phyloP scores from a whole-genome alignment of 768 basidiomycete species.

The Trametes cinnabarina region DNA sequence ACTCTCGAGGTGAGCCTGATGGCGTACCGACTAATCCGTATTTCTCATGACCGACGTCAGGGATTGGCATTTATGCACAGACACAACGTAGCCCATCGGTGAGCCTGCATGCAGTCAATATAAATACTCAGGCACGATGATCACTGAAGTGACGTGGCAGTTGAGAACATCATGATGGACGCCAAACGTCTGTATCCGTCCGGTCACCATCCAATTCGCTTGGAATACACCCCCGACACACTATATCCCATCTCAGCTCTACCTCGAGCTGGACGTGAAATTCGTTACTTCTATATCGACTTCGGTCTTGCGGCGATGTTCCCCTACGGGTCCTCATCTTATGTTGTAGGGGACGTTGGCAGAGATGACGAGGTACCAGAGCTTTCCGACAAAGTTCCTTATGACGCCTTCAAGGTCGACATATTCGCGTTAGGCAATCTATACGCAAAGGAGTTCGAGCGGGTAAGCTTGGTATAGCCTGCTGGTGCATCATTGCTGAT shows the following conservation, averaged over 20 bases:
- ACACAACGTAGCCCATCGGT: neutral
- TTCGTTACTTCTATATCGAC: neutral
- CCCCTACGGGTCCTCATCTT: neutral
- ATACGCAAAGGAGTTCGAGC: neutral
- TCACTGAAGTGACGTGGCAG: neutral
- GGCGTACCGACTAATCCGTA: no score
- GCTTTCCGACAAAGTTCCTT: neutral
- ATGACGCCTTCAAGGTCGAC: neutral
- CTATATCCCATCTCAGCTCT: neutral
- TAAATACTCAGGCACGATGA: no score
- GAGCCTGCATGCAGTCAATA: no score
- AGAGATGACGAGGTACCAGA: neutral
- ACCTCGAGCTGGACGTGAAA: neutral
- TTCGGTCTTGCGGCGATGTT: neutral
- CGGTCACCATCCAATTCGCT: neutral
- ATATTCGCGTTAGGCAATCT: neutral
- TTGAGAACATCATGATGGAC: neutral
- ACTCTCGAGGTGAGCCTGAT: neutral
- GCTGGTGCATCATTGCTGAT: neutral
- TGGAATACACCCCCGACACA: neutral
- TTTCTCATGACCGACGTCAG: neutral
- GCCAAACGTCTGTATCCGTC: neutral
- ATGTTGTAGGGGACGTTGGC: neutral
- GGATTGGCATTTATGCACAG: neutral
- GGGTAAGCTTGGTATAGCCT: neutral